phyloP scores from a whole-genome alignment of 1,284 basidiomycete species.

The Apiotrichum montevideense region DNA sequence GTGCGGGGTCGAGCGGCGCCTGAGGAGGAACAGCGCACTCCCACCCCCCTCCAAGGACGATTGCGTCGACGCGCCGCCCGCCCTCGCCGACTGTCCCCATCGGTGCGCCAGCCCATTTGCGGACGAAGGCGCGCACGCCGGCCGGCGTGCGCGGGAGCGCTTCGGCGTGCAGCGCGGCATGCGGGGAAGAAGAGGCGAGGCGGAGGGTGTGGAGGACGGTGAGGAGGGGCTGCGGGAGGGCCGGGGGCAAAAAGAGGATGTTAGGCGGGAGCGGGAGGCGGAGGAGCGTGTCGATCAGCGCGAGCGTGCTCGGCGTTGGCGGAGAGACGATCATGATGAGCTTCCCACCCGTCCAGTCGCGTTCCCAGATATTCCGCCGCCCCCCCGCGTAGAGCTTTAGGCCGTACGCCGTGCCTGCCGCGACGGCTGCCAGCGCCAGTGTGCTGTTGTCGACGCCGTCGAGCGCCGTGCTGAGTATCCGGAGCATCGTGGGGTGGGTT shows the following conservation, averaged over 20 bases:
- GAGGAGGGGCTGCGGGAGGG: slow-evolving; percentile 37
- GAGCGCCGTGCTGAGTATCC: slow-evolving; percentile 22
- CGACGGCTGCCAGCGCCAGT: slow-evolving; percentile 18
- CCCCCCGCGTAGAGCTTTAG: slow-evolving; percentile 37
- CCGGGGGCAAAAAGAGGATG: slow-evolving; percentile 44
- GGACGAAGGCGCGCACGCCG: slow-evolving; percentile 37
- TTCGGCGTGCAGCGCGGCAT: slow-evolving; percentile 43
- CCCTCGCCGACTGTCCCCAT: slow-evolving; percentile 37
- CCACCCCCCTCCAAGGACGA: slow-evolving; percentile 44
- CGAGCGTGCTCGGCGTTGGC: slow-evolving; percentile 39
- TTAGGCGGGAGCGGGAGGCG: slow-evolving; percentile 45
- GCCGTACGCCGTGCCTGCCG: slow-evolving; percentile 20
- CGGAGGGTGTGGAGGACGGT: slow-evolving; percentile 43
- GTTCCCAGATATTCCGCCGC: slow-evolving; percentile 41
- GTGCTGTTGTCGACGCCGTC: slow-evolving; percentile 19
- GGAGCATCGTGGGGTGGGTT: slow-evolving; percentile 39
- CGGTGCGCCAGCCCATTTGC: slow-evolving; percentile 35
- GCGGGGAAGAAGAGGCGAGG: slow-evolving; percentile 30
- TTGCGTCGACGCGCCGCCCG: slow-evolving; percentile 43
- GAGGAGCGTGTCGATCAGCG: slow-evolving; percentile 39
- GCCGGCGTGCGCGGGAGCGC: slow-evolving; percentile 33
- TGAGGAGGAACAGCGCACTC: slow-evolving; percentile 12
- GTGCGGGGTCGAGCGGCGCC: not conserved
- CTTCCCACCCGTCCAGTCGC: slow-evolving; percentile 51
- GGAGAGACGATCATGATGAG: slow-evolving; percentile 41